phyloP scores from a whole-genome alignment of 768 basidiomycete genomes.

The Lentinula aciculospora region DNA sequence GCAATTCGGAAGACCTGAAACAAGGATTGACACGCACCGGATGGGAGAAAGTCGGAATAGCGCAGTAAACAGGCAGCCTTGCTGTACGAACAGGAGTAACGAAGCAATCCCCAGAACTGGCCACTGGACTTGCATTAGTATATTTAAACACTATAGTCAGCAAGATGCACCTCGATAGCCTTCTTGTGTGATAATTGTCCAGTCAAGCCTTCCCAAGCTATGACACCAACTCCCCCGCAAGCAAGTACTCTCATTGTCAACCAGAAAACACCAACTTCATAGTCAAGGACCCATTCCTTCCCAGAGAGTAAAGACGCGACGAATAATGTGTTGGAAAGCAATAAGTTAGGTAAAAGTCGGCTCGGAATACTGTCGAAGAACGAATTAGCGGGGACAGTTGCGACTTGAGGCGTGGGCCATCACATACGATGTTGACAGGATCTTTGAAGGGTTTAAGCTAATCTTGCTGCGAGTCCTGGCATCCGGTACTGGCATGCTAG shows the following conservation, averaged over 20 bases:
- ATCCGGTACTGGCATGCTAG: constrained; percentile 49
- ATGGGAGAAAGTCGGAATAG: constrained; percentile 62
- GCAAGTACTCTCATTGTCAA: constrained; percentile 68
- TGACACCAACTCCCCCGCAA: constrained; percentile 59
- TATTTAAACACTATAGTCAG: background rate
- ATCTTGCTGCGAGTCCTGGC: constrained; percentile 63
- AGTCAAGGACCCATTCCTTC: constrained; percentile 62
- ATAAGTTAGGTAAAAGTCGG: constrained; percentile 46
- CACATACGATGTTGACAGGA: constrained; percentile 16
- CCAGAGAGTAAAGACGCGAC: constrained; percentile 56
- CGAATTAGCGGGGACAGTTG: constrained; percentile 12
- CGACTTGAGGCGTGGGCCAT: background rate
- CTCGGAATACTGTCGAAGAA: constrained; percentile 40
- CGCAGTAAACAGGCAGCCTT: constrained; percentile 61
- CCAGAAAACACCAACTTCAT: constrained; percentile 73
- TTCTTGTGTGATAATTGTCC: constrained; percentile 49
- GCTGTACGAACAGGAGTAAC: constrained; percentile 61
- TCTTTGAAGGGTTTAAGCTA: constrained; percentile 48
- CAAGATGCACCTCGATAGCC: constrained; percentile 50
- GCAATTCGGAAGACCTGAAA: background rate
- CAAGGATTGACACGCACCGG: constrained; percentile 40
- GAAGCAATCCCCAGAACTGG: constrained; percentile 65
- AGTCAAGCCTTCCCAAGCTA: constrained; percentile 55
- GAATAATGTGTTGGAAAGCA: constrained; percentile 58
- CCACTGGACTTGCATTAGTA: constrained; percentile 41